phyloP scores from a whole-genome alignment of 1,139 yeast species.

The Blastobotrys persicus region DNA sequence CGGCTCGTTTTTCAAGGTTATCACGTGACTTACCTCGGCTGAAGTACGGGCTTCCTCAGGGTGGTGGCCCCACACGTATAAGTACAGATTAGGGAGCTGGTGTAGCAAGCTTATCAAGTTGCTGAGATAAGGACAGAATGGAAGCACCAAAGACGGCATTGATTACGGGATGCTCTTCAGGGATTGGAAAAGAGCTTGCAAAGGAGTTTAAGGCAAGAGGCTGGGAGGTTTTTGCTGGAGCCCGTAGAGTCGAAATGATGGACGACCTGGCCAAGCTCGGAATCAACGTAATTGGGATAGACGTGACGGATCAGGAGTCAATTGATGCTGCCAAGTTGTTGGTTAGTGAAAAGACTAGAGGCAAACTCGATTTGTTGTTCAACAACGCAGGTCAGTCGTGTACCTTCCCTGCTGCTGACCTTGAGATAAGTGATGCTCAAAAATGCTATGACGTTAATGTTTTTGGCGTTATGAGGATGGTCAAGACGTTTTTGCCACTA shows the following conservation, averaged over 20 bases:
- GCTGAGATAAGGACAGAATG: no score
- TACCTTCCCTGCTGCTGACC: slow-evolving; percentile 68
- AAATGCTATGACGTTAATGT: slow-evolving; percentile 68
- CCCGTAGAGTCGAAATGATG: slow-evolving; percentile 67
- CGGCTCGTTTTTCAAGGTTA: no score
- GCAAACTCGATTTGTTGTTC: slow-evolving; percentile 56
- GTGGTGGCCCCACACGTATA: no score
- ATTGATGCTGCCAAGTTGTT: slow-evolving; percentile 47
- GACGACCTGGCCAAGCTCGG: slow-evolving; percentile 46
- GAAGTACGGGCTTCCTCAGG: no score
- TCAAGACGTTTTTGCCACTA: slow-evolving; percentile 56
- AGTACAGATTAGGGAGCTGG: no score
- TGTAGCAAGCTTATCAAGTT: no score
- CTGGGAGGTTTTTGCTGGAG: slow-evolving; percentile 67
- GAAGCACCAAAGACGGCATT: slow-evolving; percentile 40
- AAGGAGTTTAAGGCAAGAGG: slow-evolving; percentile 63
- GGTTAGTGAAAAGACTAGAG: slow-evolving; percentile 44
- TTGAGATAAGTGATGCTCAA: slow-evolving; percentile 53
- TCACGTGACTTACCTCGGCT: no score
- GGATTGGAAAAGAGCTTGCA: slow-evolving; percentile 70
- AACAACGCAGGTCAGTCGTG: slow-evolving; percentile 70
- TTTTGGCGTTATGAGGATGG: slow-evolving; percentile 62
- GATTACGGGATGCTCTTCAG: slow-evolving; percentile 80
- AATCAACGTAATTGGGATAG: slow-evolving; percentile 43
- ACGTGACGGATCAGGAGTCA: slow-evolving; percentile 54